phyloP scores from a whole-genome alignment of 2,329 filamentous ascomycete genomes.

The Xylariaceae sp. region DNA sequence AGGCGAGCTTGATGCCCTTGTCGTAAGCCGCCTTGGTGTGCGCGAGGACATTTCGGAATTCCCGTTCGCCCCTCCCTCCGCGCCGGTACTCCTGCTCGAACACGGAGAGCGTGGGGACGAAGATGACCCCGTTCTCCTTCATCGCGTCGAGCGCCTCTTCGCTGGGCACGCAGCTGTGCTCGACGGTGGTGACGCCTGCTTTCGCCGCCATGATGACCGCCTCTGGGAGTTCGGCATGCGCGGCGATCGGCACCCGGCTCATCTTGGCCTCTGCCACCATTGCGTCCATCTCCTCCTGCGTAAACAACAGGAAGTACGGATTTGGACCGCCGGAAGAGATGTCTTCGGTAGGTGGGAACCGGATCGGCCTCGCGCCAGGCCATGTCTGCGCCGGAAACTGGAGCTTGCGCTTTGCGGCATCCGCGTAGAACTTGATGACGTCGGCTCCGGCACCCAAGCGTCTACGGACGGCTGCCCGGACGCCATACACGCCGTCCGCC shows the following conservation, averaged over 20 bases:
- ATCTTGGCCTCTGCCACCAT: conserved; percentile 43
- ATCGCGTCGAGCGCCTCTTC: conserved; percentile 40
- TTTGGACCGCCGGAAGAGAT: conserved; percentile 27
- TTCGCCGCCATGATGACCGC: conserved; percentile 41
- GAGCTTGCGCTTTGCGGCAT: conserved; percentile 41
- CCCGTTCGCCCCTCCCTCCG: conserved; percentile 16
- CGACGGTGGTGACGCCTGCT: conserved; percentile 43
- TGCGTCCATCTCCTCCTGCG: conserved; percentile 43
- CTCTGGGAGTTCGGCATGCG: conserved; percentile 37
- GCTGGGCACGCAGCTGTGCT: conserved; percentile 38
- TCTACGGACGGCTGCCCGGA: conserved; percentile 41
- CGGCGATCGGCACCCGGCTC: conserved; percentile 37
- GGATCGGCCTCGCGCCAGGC: conserved; percentile 27
- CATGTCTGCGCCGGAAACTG: conserved; percentile 33
- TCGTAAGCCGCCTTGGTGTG: conserved; percentile 41
- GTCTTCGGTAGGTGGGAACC: conserved; percentile 32
- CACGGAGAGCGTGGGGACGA: conserved; percentile 48
- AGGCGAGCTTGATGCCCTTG: conserved; percentile 43
- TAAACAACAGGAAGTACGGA: conserved; percentile 41
- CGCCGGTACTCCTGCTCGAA: conserved; percentile 28
- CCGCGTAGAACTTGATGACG: conserved; percentile 47
- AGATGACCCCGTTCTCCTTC: conserved; percentile 40
- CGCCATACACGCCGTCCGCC: conserved; percentile 43
- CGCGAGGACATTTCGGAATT: conserved; percentile 30
- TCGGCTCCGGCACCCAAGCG: conserved; percentile 45